Percentiles rank a stretch among this genome's conserved stretches.
Conservation (phyloP, 192 early-diverging fungal genomes). For the Umbelopsis sp. region DNA sequence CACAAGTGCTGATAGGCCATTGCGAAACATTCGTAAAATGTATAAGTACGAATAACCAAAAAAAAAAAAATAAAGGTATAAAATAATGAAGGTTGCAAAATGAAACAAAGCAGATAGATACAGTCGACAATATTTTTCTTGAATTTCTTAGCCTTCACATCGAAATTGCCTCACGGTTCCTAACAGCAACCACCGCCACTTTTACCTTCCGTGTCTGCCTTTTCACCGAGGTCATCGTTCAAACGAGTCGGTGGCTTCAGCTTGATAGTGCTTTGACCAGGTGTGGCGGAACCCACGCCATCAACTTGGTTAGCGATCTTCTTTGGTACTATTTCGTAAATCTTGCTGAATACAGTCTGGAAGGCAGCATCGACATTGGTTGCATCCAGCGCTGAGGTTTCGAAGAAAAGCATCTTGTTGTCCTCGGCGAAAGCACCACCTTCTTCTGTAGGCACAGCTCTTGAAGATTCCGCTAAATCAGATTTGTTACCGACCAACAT, state of each 20-base stretch:
- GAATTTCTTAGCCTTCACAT: too few relatives aligned
- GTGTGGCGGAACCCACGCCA: not conserved
- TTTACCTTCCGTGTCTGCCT: not conserved
- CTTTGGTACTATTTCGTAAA: constrained; percentile 35
- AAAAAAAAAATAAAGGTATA: too few relatives aligned
- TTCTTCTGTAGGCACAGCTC: constrained; percentile 78
- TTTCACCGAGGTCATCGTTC: not conserved
- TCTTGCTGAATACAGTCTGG: constrained; percentile 36
- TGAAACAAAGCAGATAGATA: too few relatives aligned
- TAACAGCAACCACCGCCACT: constrained; percentile 29
- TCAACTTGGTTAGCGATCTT: constrained; percentile 22
- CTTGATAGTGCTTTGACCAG: constrained; percentile 34
- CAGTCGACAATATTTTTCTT: too few relatives aligned
- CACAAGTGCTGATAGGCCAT: not conserved
- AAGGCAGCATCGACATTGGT: constrained; percentile 90
- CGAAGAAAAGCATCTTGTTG: constrained; percentile 80
- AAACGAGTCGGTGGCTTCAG: constrained; percentile 22
- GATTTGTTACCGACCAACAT: constrained; percentile 96
- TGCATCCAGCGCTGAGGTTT: constrained; percentile 77
- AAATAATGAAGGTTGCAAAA: too few relatives aligned
- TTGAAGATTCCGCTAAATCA: constrained; percentile 70
- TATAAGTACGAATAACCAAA: too few relatives aligned
- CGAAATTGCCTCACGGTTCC: not conserved
- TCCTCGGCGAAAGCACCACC: constrained; percentile 83
- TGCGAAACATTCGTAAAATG: constrained; percentile 3